Evolutionary conservation across 2,329 filamentous ascomycete species (phyloP).

Genomic region (Xylaria sp.): DNA sequence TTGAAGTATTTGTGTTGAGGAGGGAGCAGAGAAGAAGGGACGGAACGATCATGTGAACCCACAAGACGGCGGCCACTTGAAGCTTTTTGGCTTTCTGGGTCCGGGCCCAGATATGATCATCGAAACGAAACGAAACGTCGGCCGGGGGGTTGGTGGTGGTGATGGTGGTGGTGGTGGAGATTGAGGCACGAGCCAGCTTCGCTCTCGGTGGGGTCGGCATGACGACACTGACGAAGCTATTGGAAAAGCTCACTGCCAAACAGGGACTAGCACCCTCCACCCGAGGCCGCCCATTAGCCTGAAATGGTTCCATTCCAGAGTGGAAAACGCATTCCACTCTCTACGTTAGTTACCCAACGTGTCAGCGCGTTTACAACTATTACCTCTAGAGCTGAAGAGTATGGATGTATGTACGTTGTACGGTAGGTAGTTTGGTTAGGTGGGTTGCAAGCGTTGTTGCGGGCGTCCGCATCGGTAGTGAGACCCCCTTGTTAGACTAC

Average conservation of each 20-base stretch:
- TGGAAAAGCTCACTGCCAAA: slow-evolving; percentile 21
- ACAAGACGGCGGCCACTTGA: neutral
- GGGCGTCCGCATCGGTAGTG: neutral
- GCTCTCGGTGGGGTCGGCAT: slow-evolving; percentile 10
- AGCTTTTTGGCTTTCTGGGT: neutral
- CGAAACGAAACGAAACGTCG: neutral
- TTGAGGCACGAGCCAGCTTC: slow-evolving; percentile 7
- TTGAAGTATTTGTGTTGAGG: neutral
- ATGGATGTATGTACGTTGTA: too few species aligned
- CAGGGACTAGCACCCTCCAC: slow-evolving; percentile 19
- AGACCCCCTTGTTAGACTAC: too few species aligned
- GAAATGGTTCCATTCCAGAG: slow-evolving; percentile 1
- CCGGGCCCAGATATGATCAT: neutral
- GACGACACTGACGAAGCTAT: slow-evolving; percentile 25
- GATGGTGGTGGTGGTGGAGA: too few species aligned
- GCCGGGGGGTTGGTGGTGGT: too few species aligned
- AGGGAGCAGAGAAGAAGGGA: neutral
- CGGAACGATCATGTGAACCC: neutral
- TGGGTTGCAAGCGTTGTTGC: neutral
- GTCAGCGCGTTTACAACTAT: too few species aligned
- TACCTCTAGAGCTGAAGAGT: too few species aligned
- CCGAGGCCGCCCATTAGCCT: slow-evolving; percentile 15
- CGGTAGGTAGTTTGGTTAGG: neutral
- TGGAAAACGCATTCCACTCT: too few species aligned
- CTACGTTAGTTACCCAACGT: too few species aligned